phyloP scores from a whole-genome alignment of 202 grass and related monocot species.

The Schoenoplectus triqueter region DNA sequence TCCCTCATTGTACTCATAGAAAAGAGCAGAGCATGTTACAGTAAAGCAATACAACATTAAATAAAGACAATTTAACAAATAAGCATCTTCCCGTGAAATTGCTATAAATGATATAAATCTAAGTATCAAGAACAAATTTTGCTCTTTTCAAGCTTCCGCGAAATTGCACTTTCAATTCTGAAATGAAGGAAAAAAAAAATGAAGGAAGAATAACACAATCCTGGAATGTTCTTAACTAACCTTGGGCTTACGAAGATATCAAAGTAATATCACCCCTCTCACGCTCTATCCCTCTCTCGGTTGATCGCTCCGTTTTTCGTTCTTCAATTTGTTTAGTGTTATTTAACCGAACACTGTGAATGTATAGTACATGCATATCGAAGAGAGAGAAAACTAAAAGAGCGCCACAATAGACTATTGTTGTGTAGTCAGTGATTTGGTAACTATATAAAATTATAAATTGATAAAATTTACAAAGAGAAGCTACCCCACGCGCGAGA shows the following conservation, averaged over 20 bases:
- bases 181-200: neutral
- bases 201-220: neutral
- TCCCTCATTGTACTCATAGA: neutral
- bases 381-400: conserved; percentile 3
- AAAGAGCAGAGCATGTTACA: neutral
- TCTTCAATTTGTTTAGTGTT: neutral
- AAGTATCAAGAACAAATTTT: neutral
- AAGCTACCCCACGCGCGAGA: neutral
- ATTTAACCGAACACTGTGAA: no score
- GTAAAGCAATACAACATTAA: neutral
- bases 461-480: neutral
- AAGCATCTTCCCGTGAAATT: neutral
- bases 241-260: neutral
- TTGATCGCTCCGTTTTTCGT: neutral
- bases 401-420: neutral
- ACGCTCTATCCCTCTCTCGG: neutral
- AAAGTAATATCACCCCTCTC: neutral
- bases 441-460: neutral
- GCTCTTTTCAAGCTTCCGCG: neutral
- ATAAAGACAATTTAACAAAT: neutral
- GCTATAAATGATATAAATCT: neutral
- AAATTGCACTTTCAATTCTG: neutral
- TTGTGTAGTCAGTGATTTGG: neutral
- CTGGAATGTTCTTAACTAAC: neutral
- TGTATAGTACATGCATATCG: neutral